phyloP scores from a whole-genome alignment of 2,329 filamentous ascomycete genomes.

The Purpureocillium lavendulum region DNA sequence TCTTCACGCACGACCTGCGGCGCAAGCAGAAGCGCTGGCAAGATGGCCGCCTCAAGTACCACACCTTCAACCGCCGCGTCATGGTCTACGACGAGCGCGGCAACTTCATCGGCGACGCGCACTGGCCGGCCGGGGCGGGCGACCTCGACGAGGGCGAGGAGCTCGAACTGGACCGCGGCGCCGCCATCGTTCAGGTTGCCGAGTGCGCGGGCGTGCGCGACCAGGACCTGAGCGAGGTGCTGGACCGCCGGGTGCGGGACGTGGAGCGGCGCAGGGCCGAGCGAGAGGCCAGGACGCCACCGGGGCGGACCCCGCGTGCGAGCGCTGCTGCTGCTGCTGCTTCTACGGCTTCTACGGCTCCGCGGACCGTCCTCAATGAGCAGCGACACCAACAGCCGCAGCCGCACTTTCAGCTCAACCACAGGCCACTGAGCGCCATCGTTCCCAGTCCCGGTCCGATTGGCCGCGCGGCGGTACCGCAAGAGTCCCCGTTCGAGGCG shows the following conservation, averaged over 20 bases:
- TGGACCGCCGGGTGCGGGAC: conserved; percentile 60
- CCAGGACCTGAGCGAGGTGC: conserved; percentile 68
- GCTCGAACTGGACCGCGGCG: conserved; percentile 65
- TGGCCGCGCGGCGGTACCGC: conserved; percentile 23
- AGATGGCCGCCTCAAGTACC: conserved; percentile 80
- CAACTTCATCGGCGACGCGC: conserved; percentile 76
- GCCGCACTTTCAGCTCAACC: conserved; percentile 27
- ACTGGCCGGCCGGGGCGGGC: conserved; percentile 59
- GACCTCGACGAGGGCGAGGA: conserved; percentile 77
- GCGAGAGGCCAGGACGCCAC: conserved; percentile 27
- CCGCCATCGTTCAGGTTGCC: conserved; percentile 70
- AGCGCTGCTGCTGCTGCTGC: conserved; percentile 3
- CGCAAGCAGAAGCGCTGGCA: conserved; percentile 91
- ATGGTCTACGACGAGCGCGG: conserved; percentile 83
- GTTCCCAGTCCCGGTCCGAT: conserved; percentile 20
- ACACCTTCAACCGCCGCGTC: conserved; percentile 82
- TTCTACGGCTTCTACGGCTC: conserved; percentile 4
- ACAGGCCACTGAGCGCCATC: conserved; percentile 33
- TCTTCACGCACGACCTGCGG: conserved; percentile 78
- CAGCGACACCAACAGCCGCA: too few relatives aligned
- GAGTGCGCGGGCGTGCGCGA: conserved; percentile 65
- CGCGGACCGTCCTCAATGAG: too few relatives aligned
- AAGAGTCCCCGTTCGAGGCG: conserved; percentile 24
- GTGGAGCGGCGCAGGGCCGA: conserved; percentile 39
- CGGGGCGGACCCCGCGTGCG: conserved; percentile 2